These are phyloP conservation scores for Scleroderma citrinum DNA, from an alignment of 768 basidiomycete species.

Conservation along the genomic window DNA sequence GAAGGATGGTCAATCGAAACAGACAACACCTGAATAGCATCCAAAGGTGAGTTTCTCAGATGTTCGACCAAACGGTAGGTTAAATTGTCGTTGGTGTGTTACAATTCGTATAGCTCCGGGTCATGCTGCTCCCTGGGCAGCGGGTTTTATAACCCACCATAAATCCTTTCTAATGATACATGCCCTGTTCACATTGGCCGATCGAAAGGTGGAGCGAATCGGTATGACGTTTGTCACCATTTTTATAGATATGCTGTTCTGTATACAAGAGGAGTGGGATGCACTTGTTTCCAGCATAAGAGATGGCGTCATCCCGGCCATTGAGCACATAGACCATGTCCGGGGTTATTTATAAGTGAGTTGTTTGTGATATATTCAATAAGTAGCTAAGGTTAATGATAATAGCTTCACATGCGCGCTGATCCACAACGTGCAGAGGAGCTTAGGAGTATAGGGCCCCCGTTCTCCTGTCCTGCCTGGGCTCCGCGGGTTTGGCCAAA, in stretches of 20 bases:
- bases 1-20: neutral
- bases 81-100: neutral
- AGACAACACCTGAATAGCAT: neutral
- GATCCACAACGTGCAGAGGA: no score
- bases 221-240: constrained; percentile 1
- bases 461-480: no score
- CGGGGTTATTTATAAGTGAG: constrained; percentile 12
- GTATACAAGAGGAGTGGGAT: constrained; percentile 13
- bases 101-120: constrained; percentile 8
- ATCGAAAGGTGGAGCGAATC: constrained; percentile 2
- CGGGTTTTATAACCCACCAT: constrained; percentile 7
- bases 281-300: constrained; percentile 12
- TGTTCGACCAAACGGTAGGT: neutral
- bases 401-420: no score
- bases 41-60: neutral
- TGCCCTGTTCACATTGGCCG: constrained; percentile 16
- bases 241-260: constrained; percentile 10
- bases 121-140: constrained; percentile 11
- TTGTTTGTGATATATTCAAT: no score
- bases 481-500: no score
- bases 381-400: no score
- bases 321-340: constrained; percentile 9
- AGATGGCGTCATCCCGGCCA: constrained; percentile 11
- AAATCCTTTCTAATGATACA: constrained; percentile 16
- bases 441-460: no score